Conservation (phyloP, 257 asterid genomes). For the Jaltomata sinuosa region DNA sequence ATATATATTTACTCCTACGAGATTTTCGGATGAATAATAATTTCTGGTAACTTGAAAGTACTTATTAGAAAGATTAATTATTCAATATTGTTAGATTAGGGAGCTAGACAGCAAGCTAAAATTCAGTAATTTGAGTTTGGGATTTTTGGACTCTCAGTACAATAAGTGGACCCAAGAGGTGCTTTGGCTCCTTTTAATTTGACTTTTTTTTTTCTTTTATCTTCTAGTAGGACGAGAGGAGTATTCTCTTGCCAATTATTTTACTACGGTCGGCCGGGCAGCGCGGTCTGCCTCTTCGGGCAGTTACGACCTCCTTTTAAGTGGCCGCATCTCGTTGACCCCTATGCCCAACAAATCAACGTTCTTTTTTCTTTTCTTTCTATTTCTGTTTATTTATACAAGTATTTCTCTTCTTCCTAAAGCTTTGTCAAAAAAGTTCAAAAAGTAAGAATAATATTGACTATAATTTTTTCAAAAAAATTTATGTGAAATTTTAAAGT, state of each 20-base stretch:
- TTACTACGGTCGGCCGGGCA: conserved; percentile 34
- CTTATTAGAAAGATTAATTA: no score
- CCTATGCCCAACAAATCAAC: neutral
- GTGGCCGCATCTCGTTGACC: conserved; percentile 8
- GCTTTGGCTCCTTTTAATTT: neutral
- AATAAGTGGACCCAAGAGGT: neutral
- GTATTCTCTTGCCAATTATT: neutral
- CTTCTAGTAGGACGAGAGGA: neutral
- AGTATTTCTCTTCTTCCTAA: neutral
- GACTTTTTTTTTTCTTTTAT: neutral
- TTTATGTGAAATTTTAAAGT: neutral
- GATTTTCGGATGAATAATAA: no score
- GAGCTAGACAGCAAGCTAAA: neutral
- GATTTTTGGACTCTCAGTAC: neutral
- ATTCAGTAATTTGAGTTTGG: neutral
- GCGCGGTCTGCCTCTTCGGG: conserved; percentile 18
- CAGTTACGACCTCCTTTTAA: neutral
- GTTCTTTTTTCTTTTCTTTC: neutral
- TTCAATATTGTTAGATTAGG: neutral
- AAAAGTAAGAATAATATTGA: neutral
- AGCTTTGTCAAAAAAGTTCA: neutral
- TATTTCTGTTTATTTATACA: neutral
- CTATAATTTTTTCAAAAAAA: neutral
- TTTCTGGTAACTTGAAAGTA: no score
- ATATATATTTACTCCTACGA: no score